These are phyloP conservation scores for apple (Malus domestica) DNA, from an alignment of 306 rosid genomes.

Conservation along the genomic window DNA sequence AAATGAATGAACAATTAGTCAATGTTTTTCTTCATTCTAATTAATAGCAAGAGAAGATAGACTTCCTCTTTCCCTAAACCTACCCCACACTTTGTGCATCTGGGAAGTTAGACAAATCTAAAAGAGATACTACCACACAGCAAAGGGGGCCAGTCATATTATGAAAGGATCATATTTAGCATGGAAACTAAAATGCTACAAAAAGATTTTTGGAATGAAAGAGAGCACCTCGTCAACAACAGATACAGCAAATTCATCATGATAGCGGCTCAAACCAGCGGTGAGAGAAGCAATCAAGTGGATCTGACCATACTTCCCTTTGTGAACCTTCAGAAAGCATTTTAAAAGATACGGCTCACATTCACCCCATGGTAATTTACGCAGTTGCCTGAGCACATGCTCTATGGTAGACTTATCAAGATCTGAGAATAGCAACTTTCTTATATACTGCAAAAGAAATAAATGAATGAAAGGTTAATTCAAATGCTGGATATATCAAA, in stretches of 20 bases:
- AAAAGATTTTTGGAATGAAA: conserved; percentile 9
- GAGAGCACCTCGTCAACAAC: conserved; percentile 87
- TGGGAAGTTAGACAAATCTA: not conserved
- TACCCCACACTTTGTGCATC: not conserved
- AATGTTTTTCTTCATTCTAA: not conserved
- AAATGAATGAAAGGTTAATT: conserved; percentile 5
- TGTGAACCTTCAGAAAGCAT: conserved; percentile 96
- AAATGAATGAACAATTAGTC: not conserved
- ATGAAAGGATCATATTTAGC: not conserved
- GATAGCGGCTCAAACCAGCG: conserved; percentile 96
- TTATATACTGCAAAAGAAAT: conserved; percentile 63
- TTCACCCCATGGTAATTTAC: conserved; percentile 94
- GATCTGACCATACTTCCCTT: conserved; percentile 97
- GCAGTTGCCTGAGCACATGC: conserved; percentile 95
- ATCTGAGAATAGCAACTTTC: conserved; percentile 91
- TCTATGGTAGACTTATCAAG: conserved; percentile 92
- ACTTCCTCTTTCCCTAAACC: not conserved
- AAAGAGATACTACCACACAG: not conserved
- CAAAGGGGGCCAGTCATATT: not conserved
- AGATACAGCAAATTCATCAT: conserved; percentile 92
- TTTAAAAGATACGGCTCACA: conserved; percentile 85
- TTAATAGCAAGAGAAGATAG: not conserved
- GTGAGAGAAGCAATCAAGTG: conserved; percentile 94
- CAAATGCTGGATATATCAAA: conserved; percentile 1
- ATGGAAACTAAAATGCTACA: conserved; percentile 7